A percentile compares a stretch with the other conserved stretches of the same genome.
phyloP scores from a whole-genome alignment of 495 filamentous ascomycete species.

The Penicillium manginii region DNA sequence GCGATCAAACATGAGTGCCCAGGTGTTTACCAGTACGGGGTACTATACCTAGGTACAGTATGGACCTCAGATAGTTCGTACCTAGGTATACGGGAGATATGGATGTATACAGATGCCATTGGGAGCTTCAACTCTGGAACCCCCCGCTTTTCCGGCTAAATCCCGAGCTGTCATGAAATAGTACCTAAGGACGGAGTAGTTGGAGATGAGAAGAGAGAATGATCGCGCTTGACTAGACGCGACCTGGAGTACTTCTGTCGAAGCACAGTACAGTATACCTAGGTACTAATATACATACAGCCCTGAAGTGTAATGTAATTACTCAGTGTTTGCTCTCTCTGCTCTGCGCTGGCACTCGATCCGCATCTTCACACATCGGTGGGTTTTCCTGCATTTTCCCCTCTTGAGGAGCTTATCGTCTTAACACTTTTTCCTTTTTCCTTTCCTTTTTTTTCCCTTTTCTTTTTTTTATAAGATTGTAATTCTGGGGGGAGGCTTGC shows the following conservation, averaged over 20 bases:
- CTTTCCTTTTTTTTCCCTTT: constrained; percentile 6
- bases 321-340: background rate
- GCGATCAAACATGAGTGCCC: background rate
- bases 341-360: constrained; percentile 14
- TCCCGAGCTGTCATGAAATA: too few relatives aligned
- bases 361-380: constrained; percentile 18
- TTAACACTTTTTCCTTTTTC: constrained; percentile 1
- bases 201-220: too few relatives aligned
- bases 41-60: too few relatives aligned
- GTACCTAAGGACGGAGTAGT: too few relatives aligned
- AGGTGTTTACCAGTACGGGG: too few relatives aligned
- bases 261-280: background rate
- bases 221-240: background rate
- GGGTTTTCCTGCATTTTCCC: constrained; percentile 3
- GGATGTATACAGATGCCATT: background rate
- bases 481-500: too few relatives aligned
- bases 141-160: constrained; percentile 6
- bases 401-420: constrained; percentile 6
- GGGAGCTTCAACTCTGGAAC: background rate
- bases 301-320: background rate
- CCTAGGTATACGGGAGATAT: too few relatives aligned
- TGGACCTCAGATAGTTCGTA: too few relatives aligned
- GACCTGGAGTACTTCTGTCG: background rate
- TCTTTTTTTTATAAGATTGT: constrained; percentile 5
- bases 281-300: background rate